Conservation (phyloP, 306 rosid genomes). For the Rubus parviflorus region DNA sequence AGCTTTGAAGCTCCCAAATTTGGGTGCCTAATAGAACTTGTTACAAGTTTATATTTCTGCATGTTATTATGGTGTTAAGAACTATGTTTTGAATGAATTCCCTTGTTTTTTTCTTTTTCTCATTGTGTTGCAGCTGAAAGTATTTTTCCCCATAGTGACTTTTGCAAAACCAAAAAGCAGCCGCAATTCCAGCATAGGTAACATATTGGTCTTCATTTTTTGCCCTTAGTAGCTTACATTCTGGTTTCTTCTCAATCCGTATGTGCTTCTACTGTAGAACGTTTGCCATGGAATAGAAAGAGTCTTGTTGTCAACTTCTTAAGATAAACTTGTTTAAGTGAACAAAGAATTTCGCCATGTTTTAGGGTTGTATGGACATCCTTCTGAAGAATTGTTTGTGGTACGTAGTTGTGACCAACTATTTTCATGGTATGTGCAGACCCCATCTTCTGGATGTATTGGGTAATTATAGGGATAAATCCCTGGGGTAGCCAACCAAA, state of each 20-base stretch:
- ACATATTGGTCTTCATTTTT: slow-evolving; percentile 21
- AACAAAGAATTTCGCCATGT: not conserved
- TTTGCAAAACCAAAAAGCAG: slow-evolving; percentile 96
- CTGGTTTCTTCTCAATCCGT: slow-evolving; percentile 11
- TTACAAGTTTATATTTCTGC: slow-evolving; percentile 11
- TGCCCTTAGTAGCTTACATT: slow-evolving; percentile 16
- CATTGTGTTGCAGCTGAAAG: slow-evolving; percentile 71
- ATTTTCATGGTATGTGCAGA: not conserved
- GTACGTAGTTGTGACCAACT: not conserved
- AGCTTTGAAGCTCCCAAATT: slow-evolving; percentile 19
- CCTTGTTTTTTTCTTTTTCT: not conserved
- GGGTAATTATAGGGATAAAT: not conserved
- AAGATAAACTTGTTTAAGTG: not conserved
- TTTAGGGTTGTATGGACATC: not conserved
- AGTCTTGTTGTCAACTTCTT: not conserved
- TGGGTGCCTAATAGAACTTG: slow-evolving; percentile 10
- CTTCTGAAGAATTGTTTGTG: not conserved
- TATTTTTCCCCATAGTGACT: slow-evolving; percentile 86
- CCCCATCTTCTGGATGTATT: not conserved
- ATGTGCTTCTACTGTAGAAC: not conserved
- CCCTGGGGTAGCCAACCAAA: not conserved
- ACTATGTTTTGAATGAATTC: not conserved
- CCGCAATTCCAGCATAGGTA: slow-evolving; percentile 91
- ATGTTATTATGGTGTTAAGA: not conserved
- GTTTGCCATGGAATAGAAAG: slow-evolving; percentile 15